These are phyloP conservation scores for Biscogniauxia mediterranea DNA, from an alignment of 2,329 filamentous ascomycete species.

Conservation along the genomic window DNA sequence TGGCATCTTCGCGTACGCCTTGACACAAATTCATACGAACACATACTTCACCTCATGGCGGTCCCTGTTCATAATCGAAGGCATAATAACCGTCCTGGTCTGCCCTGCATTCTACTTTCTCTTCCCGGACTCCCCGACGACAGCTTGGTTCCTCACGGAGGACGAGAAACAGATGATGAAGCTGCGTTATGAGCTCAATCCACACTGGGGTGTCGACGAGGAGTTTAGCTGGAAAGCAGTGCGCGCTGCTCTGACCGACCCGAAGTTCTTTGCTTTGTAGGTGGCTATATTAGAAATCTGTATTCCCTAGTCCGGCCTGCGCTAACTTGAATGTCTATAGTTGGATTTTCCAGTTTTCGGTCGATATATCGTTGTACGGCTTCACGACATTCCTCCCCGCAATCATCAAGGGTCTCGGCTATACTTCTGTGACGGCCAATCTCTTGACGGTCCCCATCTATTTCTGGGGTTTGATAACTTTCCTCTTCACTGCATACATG, in stretches of 20 bases:
- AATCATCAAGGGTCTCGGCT: conserved; percentile 36
- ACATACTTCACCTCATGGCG: conserved; percentile 36
- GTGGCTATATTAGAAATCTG: not conserved
- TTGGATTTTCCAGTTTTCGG: conserved; percentile 31
- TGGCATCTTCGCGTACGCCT: conserved; percentile 42
- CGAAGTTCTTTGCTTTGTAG: conserved; percentile 34
- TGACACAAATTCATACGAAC: conserved; percentile 34
- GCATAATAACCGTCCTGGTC: conserved; percentile 37
- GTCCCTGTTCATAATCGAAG: conserved; percentile 42
- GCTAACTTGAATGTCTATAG: not conserved
- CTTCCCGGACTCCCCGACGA: conserved; percentile 28
- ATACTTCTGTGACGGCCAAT: conserved; percentile 33
- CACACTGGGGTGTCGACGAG: conserved; percentile 28
- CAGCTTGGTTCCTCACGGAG: conserved; percentile 30
- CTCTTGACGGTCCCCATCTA: conserved; percentile 38
- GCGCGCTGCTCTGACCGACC: conserved; percentile 24
- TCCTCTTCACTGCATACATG: conserved; percentile 25
- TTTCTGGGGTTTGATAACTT: conserved; percentile 23
- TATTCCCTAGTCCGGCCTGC: not conserved
- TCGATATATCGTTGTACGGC: conserved; percentile 36
- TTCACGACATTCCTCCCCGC: conserved; percentile 36
- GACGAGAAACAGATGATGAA: conserved; percentile 29
- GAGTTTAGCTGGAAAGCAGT: conserved; percentile 25
- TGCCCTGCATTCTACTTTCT: conserved; percentile 29
- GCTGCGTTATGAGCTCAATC: conserved; percentile 26